Evolutionary conservation across 306 rosid species (phyloP).

Genomic region (Hippophae tibetana): DNA sequence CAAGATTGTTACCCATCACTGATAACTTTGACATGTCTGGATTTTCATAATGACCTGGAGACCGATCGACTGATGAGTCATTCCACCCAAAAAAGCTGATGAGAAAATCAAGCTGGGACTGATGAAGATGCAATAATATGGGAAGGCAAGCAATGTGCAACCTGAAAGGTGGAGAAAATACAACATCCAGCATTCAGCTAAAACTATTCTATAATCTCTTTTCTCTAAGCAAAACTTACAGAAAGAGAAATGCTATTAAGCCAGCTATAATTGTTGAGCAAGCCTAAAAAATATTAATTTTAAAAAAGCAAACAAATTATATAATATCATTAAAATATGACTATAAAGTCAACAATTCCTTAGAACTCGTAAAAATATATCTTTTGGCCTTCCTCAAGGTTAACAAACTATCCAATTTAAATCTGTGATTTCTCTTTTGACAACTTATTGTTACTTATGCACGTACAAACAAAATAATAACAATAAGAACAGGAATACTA

Average conservation of each 20-base stretch:
- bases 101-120: slow-evolving; percentile 78
- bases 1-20: slow-evolving; percentile 23
- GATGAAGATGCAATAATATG: slow-evolving; percentile 66
- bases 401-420: too few relatives aligned
- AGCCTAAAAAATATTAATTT: background rate
- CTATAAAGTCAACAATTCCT: too few relatives aligned
- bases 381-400: too few relatives aligned
- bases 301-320: background rate
- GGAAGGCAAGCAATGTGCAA: slow-evolving; percentile 63
- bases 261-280: background rate
- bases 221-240: slow-evolving; percentile 1
- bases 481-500: too few relatives aligned
- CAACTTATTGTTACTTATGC: too few relatives aligned
- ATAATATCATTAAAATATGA: background rate
- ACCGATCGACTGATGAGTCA: slow-evolving; percentile 38
- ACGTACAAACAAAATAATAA: too few relatives aligned
- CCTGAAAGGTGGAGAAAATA: slow-evolving; percentile 36
- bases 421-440: too few relatives aligned
- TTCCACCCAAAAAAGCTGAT: slow-evolving; percentile 63
- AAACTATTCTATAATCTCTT: background rate
- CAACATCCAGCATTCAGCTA: slow-evolving; percentile 6
- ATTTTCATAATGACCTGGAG: slow-evolving; percentile 40
- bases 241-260: background rate
- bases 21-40: slow-evolving; percentile 47
- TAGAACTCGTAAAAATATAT: too few relatives aligned